Conservation (phyloP, 2,329 filamentous ascomycete species). For the Colletotrichum brevisporum region DNA sequence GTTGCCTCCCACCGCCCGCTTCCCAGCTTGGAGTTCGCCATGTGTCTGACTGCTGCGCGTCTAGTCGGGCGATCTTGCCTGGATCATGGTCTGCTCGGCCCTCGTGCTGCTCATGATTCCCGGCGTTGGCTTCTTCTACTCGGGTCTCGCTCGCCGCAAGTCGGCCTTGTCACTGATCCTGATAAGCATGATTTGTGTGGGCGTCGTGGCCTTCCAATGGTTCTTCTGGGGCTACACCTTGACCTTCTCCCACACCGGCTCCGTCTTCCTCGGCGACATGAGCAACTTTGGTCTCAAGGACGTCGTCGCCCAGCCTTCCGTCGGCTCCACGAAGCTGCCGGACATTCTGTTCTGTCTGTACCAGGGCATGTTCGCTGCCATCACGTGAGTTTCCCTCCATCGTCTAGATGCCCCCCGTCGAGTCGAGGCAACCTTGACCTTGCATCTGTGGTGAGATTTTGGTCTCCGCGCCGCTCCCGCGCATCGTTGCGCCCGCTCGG, state of each 20-base stretch:
- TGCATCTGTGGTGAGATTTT: constrained; percentile 11
- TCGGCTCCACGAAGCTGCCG: constrained; percentile 79
- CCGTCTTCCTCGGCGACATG: constrained; percentile 83
- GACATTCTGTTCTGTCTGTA: constrained; percentile 89
- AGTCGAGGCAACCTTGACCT: not conserved
- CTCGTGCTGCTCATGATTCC: constrained; percentile 94
- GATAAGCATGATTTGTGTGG: constrained; percentile 85
- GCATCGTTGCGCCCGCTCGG: constrained; percentile 10
- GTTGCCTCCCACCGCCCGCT: constrained; percentile 43
- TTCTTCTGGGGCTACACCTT: constrained; percentile 96
- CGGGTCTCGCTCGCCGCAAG: constrained; percentile 88
- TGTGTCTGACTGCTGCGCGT: constrained; percentile 16
- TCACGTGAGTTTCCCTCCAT: constrained; percentile 76
- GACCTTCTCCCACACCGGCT: constrained; percentile 85
- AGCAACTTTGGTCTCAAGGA: constrained; percentile 86
- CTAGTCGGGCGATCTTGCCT: constrained; percentile 85
- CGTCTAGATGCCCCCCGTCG: not conserved
- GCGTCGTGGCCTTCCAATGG: constrained; percentile 90
- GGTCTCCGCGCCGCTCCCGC: constrained; percentile 6
- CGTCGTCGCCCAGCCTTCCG: constrained; percentile 81
- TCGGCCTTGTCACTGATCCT: constrained; percentile 89
- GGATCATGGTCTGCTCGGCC: constrained; percentile 82
- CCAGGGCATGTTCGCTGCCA: constrained; percentile 90
- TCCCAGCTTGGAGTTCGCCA: constrained; percentile 3
- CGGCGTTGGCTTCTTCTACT: constrained; percentile 95